Percentiles rank a stretch among this genome's conserved stretches.
phyloP scores from a whole-genome alignment of 805 yeast genomes.

The Priceomyces castillae region DNA sequence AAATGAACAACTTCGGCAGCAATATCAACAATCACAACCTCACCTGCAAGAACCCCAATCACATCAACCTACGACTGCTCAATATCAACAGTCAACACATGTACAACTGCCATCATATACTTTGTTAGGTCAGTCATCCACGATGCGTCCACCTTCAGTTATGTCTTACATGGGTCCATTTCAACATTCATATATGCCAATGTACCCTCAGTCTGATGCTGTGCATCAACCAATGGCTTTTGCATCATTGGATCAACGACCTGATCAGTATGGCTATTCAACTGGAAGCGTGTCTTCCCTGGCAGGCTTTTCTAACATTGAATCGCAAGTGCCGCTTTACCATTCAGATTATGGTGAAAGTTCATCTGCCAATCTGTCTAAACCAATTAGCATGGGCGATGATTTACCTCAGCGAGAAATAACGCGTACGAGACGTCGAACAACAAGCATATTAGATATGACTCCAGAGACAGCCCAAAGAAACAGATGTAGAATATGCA shows the following conservation, averaged over 20 bases:
- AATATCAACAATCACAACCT: background rate
- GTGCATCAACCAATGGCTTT: background rate
- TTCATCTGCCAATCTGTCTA: background rate
- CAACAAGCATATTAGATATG: slow-evolving; percentile 28
- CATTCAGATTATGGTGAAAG: background rate
- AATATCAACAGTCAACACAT: background rate
- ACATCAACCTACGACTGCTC: background rate
- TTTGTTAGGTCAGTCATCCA: background rate
- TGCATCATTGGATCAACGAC: background rate
- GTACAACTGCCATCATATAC: background rate
- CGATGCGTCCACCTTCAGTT: background rate
- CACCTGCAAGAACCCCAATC: background rate
- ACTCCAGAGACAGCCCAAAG: slow-evolving; percentile 44
- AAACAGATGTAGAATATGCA: slow-evolving; percentile 57
- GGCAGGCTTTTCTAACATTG: background rate
- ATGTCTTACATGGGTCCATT: background rate
- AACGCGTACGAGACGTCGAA: slow-evolving; percentile 16
- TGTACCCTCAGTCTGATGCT: background rate
- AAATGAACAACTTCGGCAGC: background rate
- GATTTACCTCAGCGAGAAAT: slow-evolving; percentile 3
- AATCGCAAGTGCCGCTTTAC: background rate
- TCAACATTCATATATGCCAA: background rate
- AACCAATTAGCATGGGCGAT: background rate
- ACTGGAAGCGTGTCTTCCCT: background rate
- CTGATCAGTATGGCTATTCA: background rate